Base-by-base conservation (phyloP, 2,329 filamentous ascomycete genomes). In the Penicillium aurantiogriseum region DNA sequence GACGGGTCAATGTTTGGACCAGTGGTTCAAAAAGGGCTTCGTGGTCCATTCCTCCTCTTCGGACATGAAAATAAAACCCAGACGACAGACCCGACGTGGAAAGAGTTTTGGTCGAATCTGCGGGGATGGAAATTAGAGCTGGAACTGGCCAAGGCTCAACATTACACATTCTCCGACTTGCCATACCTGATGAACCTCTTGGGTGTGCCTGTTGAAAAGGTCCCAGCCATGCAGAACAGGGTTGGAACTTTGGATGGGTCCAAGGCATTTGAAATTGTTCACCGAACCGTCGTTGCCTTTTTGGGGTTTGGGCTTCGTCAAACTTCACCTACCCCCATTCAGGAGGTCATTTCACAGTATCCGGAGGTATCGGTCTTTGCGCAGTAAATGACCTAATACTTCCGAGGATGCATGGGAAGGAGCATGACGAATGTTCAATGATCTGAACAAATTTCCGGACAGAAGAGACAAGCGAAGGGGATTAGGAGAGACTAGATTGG, bases 141-240 rank as follows among this genome's bases (percentile, higher is more conserved):
- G 6, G 40, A 57, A 50, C 49, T 62, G 25, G 57, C 59, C 6
- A 39, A 62, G 49, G 53, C 59, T 31, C 31, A 59, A 42, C 61
- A 64, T 36, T 62, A 63, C 48, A 40, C 55, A 8, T 65, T 64
- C 38, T 62, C 63, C 6, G 63, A 65, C 33, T 56, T 60, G 33
- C 51, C 63, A 1, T 38, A 42, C 17, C 84, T 39, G 2, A 2
- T 49, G 47, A 39, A 49, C 0, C 35, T 51, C 3, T 36, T 51
- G 13, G 25, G 11, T 42, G 4, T 51, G 1, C 48, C 48, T 31
- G n/a, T 31, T 31, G 10, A 51, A 17, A 21, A 31, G 2, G 3
- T 11, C 2, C 48, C 48, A 2, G 48, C 48, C 23, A 42, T 51
- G 2, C 33, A 51, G 11, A 23, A 1, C 4, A 51, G 27, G 48